Base-by-base conservation (phyloP, 2,329 filamentous ascomycete species). In the Arthrobotrys musiformis region DNA sequence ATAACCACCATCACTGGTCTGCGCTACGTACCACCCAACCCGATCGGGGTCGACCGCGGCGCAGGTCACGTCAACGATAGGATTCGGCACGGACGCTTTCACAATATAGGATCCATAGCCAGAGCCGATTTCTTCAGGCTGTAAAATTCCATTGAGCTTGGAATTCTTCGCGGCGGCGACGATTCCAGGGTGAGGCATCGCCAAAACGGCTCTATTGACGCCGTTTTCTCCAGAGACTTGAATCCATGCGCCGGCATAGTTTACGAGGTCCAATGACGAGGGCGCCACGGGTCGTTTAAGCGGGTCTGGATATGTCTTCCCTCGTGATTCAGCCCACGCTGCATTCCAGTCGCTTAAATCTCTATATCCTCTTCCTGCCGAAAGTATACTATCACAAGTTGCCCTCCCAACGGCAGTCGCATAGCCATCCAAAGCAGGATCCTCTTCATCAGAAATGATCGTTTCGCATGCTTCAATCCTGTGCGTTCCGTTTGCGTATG, bases 151-250 rank as follows among this genome's bases (percentile, higher is more conserved):
- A 80, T 94, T 94, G 4, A 83, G 82, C 0, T 85, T 83, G 79
- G 90, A 85, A 8, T 85, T 87, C 0, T 90, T 89, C 0, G 92
- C 92, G 15, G 85, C 83, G 30, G 91, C 88, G 0, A 95, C 86
- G 0, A 90, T 84, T 52, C 85, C 89, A 0, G 89, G 85, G 80
- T 95, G 92, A 0, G 92, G 92, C 87, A 94, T 90, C 0, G 91
- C 91, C 79, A 94, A 86, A 0, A 90, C 91, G 22, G 93, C 88
- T 78, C 94, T 93, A 81, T 93, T 92, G 80, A 94, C 85, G 46
- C 74, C 74, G 19, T 69, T 73, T 19, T 72, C 48, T 4, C 60
- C 68, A 37, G 40, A 56, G 7, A 78, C 62, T 22, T 68, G 54
- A 24, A 78, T 62, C 74, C 74, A 78, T 0, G 66, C 24, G 5